Evolutionary conservation across 805 yeast species (phyloP), one percentile per base, ranked within the genome.

Genomic region (Teunomyces cretensis): DNA sequence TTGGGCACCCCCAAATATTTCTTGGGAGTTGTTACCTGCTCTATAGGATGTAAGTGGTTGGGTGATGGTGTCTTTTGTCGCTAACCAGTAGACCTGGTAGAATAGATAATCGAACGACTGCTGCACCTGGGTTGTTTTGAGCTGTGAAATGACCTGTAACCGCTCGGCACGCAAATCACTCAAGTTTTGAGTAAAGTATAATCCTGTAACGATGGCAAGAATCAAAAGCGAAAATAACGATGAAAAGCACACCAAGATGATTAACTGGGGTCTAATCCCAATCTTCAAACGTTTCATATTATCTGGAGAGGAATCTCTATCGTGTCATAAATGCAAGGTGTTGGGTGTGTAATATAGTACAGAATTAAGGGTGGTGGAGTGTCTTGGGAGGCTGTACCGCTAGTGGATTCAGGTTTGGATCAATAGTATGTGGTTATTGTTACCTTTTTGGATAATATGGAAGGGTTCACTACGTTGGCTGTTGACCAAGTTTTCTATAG

Each of bases 101-200:
- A 81, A 84, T 22, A 80, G 68, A 48, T 73, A 76, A 47, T 78
- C 78, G 46, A 87, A 67, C 33, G 80, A 77, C 64, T 88, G 96
- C 44, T 75, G 76, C 15, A 89, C 70, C 62, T 90, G 96, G 0
- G 91, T 78, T 0, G 92, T 81, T 62, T 88, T 89, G 45, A 90
- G 69, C 61, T 86, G 86, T 2, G 96, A 86, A 15, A 89, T 86
- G 36, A 88, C 88, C 54, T 79, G 79, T 19, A 90, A 68, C 45
- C 90, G 76, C 49, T 87, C 90, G 1, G 83, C 80, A 55, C 95
- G 73, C 36, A 86, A 64, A 39, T 75, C 65, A 26, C 81, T 76
- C 47, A 84, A 79, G 50, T 80, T 84, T 15, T 70, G 62, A 3
- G 88, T 79, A 61, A 86, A 88, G 62, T 87, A 87, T 3, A 85